Base-by-base conservation (phyloP, 768 basidiomycete species). In the Cantharellus anzutake region DNA sequence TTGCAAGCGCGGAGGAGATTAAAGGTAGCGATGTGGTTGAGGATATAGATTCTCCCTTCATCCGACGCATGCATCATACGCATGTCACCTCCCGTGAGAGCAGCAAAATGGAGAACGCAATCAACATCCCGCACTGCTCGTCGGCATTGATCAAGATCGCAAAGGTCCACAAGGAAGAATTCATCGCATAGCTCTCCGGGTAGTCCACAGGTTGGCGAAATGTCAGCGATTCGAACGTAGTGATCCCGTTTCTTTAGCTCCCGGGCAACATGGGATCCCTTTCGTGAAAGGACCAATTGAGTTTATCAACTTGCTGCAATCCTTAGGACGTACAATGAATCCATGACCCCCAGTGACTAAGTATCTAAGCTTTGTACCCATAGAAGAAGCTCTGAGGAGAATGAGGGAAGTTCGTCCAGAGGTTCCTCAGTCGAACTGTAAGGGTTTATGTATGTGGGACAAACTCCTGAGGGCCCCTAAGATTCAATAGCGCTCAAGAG, bases 11-110 rank as follows among this genome's bases (percentile, higher is more conserved):
- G 41, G 40, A 81, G 64, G 41, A 81, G 57, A 58, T 78, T 77
- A 5, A 70, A 53, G 0, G 77, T 78, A 73, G 81, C 80, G 4
- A 60, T 42, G 34, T 77, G 71, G 60, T 82, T 81, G 35, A 75
- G 70, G 3, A 64, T 60, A 62, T 80, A 82, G 37, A 80, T 76
- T 16, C 61, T 60, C 50, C 73, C 68, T 53, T 78, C 76, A 64
- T 81, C 80, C 0, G 64, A 68, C 3, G 68, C 64, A 62, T 81
- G 79, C 52, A 81, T 82, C 0, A 74, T 73, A 2, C 80, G 80
- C 81, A 82, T 82, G 20, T 29, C 20, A 0, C 80, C 80, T 2
- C 79, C 80, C 80, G 79, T 80, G 34, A 71, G 76, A 2, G 80
- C 80, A 5, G 80, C 78, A 62, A 81, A 76, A 65, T 82, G 80